Evolutionary conservation across 768 basidiomycete species (phyloP).

Genomic region (Pisolithus albus): DNA sequence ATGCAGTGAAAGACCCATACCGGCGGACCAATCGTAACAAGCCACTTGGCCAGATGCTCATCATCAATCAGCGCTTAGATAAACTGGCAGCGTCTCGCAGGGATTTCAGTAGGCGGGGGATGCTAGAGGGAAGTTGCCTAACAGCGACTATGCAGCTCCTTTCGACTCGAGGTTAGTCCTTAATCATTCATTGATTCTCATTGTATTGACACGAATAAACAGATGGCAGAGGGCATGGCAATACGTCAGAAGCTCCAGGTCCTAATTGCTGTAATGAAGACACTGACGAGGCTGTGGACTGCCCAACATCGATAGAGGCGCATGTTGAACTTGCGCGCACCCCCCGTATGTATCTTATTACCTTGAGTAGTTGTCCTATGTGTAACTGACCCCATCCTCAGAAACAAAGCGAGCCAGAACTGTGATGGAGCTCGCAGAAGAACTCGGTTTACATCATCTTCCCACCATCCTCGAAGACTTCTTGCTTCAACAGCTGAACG

Average conservation of each 20-base stretch:
- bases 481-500: conserved; percentile 1
- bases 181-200: background rate
- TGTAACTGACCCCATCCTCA: too few species aligned
- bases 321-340: conserved; percentile 23
- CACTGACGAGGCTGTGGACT: background rate
- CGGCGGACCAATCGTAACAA: conserved; percentile 14
- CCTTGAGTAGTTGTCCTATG: background rate
- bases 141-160: too few species aligned
- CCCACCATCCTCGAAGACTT: conserved; percentile 18
- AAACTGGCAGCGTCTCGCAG: conserved; percentile 5
- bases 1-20: conserved; percentile 30
- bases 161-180: too few species aligned
- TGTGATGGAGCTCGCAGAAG: conserved; percentile 18
- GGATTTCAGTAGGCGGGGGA: background rate
- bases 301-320: background rate
- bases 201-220: background rate
- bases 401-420: background rate
- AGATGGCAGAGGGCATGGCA: background rate
- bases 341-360: conserved; percentile 20
- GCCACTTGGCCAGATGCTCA: conserved; percentile 10
- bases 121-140: background rate
- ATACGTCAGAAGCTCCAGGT: background rate
- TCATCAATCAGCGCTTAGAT: conserved; percentile 22
- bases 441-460: conserved; percentile 22
- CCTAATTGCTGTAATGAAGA: background rate